Percentiles rank a stretch among this genome's conserved stretches.
Conservation (phyloP, 2,329 filamentous ascomycete genomes). For the Ascochyta clinopodiicola region DNA sequence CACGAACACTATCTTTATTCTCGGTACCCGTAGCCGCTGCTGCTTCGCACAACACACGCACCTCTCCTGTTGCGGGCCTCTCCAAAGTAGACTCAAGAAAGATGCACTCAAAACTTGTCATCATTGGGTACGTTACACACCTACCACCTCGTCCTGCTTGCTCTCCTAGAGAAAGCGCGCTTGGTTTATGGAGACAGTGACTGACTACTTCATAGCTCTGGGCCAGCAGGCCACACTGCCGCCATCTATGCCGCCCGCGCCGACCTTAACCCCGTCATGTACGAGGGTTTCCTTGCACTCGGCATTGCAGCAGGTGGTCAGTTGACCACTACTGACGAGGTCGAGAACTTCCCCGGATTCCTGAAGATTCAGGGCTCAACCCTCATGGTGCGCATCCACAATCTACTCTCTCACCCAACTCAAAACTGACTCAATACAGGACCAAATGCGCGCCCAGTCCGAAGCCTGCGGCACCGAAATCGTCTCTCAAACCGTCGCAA, state of each 20-base stretch:
- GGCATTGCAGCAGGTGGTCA: slow-evolving; percentile 96
- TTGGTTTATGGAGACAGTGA: slow-evolving; percentile 22
- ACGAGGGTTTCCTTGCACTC: slow-evolving; percentile 97
- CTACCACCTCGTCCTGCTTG: slow-evolving; percentile 51
- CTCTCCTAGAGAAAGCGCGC: not conserved
- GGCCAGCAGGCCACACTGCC: slow-evolving; percentile 95
- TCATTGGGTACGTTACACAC: slow-evolving; percentile 49
- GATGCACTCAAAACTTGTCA: slow-evolving; percentile 94
- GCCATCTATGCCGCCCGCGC: slow-evolving; percentile 95
- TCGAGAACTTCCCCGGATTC: slow-evolving; percentile 98
- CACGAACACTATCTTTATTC: slow-evolving; percentile 74
- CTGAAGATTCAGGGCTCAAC: slow-evolving; percentile 84
- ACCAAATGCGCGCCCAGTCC: slow-evolving; percentile 91
- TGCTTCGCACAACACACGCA: slow-evolving; percentile 69
- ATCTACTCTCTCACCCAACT: not conserved
- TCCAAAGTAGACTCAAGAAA: slow-evolving; percentile 57
- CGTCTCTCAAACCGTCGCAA: slow-evolving; percentile 88
- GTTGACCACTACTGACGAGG: slow-evolving; percentile 96
- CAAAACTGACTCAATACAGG: slow-evolving; percentile 53
- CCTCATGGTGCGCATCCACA: slow-evolving; percentile 71
- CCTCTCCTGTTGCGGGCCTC: slow-evolving; percentile 49
- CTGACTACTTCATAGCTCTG: slow-evolving; percentile 69
- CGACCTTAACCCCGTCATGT: slow-evolving; percentile 92
- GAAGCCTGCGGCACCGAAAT: slow-evolving; percentile 91
- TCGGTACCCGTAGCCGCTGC: slow-evolving; percentile 76